Conservation (phyloP, 1,284 basidiomycete genomes). For the Apiotrichum porosum region DNA sequence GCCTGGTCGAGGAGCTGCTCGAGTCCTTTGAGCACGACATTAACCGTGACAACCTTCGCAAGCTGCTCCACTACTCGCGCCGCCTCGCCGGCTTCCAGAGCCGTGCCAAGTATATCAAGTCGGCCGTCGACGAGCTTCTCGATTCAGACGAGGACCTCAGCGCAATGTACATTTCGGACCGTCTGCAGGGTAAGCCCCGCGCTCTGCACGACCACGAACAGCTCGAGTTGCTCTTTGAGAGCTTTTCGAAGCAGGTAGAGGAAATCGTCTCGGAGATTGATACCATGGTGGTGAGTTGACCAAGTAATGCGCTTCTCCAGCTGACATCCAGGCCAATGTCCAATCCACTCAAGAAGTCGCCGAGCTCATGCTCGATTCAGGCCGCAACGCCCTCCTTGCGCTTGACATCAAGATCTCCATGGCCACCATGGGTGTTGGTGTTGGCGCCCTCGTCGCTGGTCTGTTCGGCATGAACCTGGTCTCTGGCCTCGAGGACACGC, state of each 20-base stretch:
- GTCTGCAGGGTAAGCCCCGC: constrained; percentile 58
- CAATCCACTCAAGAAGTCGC: constrained; percentile 96
- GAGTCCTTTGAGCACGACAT: constrained; percentile 89
- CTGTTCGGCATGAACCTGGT: constrained; percentile 92
- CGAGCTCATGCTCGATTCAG: constrained; percentile 92
- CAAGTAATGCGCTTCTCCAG: background rate
- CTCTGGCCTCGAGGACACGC: constrained; percentile 42
- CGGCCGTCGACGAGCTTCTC: constrained; percentile 81
- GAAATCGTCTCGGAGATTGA: constrained; percentile 91
- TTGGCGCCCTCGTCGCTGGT: constrained; percentile 87
- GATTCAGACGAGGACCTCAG: constrained; percentile 89
- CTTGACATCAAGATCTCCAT: constrained; percentile 94
- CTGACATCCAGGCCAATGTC: constrained; percentile 63
- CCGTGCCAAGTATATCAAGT: constrained; percentile 80
- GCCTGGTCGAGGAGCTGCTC: constrained; percentile 79
- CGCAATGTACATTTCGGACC: constrained; percentile 85
- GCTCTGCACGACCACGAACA: constrained; percentile 79
- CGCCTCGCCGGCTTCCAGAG: constrained; percentile 81
- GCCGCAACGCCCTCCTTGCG: constrained; percentile 86
- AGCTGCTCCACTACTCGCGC: constrained; percentile 81
- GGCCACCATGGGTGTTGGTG: constrained; percentile 82
- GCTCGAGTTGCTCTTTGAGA: constrained; percentile 85
- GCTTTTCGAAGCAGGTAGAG: constrained; percentile 91
- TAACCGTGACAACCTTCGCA: constrained; percentile 84
- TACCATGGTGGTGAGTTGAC: constrained; percentile 63